These are phyloP conservation scores for Cicer arietinum DNA, from an alignment of 306 rosid genomes.

Conservation along the genomic window DNA sequence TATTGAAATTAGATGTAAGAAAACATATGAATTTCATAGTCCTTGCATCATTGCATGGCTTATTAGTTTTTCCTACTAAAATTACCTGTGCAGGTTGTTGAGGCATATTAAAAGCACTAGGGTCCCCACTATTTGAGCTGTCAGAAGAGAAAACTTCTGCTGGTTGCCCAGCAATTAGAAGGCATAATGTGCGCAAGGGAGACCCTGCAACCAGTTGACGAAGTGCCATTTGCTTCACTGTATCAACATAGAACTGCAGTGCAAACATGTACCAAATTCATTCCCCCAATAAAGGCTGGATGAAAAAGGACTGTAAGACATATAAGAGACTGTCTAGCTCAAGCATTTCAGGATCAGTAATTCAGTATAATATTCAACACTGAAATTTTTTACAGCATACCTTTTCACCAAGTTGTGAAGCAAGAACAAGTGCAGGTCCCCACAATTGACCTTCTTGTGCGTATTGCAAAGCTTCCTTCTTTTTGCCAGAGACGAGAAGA, in stretches of 20 bases:
- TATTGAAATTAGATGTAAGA: slow-evolving; percentile 23
- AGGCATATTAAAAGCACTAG: slow-evolving; percentile 43
- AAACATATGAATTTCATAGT: not conserved
- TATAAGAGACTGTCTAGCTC: slow-evolving; percentile 40
- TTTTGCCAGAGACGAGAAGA: slow-evolving; percentile 87
- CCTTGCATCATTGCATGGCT: slow-evolving; percentile 19
- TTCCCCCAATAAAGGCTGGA: slow-evolving; percentile 39
- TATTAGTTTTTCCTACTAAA: slow-evolving; percentile 32
- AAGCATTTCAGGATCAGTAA: slow-evolving; percentile 35
- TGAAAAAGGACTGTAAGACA: slow-evolving; percentile 29
- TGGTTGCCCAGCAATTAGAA: slow-evolving; percentile 92
- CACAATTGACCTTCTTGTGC: slow-evolving; percentile 97
- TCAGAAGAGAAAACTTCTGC: slow-evolving; percentile 84
- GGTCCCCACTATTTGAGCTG: slow-evolving; percentile 46
- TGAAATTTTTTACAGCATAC: slow-evolving; percentile 47
- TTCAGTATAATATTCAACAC: slow-evolving; percentile 13
- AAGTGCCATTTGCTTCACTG: slow-evolving; percentile 93
- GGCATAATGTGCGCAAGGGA: slow-evolving; percentile 92
- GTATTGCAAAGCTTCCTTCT: slow-evolving; percentile 82
- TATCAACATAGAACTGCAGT: slow-evolving; percentile 88
- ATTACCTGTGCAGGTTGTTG: slow-evolving; percentile 75
- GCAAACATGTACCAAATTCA: slow-evolving; percentile 41
- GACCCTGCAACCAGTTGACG: slow-evolving; percentile 82
- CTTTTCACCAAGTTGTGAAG: slow-evolving; percentile 94
- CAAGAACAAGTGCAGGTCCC: slow-evolving; percentile 98